These are phyloP conservation scores for Falciphora oryzae DNA, from an alignment of 2,329 filamentous ascomycete species.

Conservation along the genomic window DNA sequence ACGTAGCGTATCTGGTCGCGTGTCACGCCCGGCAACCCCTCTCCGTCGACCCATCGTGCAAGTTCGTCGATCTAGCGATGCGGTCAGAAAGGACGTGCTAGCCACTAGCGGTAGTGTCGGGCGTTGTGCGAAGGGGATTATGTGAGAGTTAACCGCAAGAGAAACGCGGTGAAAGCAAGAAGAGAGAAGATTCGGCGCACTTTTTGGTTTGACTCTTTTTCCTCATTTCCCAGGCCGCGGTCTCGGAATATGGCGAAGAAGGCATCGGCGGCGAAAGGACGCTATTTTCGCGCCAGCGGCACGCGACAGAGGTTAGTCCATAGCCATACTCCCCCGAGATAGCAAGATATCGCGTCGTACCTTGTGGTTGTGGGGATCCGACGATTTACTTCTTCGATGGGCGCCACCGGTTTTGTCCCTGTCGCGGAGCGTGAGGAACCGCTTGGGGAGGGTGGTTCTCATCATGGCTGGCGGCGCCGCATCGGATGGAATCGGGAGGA, in stretches of 20 bases:
- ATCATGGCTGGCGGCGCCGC: slow-evolving; percentile 33
- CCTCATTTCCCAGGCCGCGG: slow-evolving; percentile 1
- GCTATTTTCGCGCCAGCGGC: neutral
- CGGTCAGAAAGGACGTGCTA: neutral
- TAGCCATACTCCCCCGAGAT: neutral
- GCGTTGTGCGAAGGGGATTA: neutral
- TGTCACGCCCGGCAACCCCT: slow-evolving; percentile 40
- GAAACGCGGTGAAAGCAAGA: too few relatives aligned
- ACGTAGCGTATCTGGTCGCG: slow-evolving; percentile 53
- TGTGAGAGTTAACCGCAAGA: neutral
- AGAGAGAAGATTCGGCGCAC: neutral
- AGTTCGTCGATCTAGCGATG: slow-evolving; percentile 35
- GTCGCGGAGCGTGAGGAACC: slow-evolving; percentile 66
- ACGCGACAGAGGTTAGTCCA: neutral
- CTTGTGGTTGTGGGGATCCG: slow-evolving; percentile 48
- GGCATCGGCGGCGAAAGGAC: slow-evolving; percentile 3
- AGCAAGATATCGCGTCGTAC: slow-evolving; percentile 27
- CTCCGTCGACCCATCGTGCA: slow-evolving; percentile 32
- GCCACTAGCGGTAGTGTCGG: too few relatives aligned
- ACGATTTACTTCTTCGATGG: slow-evolving; percentile 50
- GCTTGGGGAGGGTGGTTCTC: slow-evolving; percentile 50
- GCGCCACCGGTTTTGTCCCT: slow-evolving; percentile 40
- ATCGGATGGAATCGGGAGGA: slow-evolving; percentile 9
- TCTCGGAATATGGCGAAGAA: slow-evolving; percentile 5
- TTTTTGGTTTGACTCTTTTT: slow-evolving; percentile 1